phyloP scores from a whole-genome alignment of 345 rosid species.

The Hibiscus tridactylites region DNA sequence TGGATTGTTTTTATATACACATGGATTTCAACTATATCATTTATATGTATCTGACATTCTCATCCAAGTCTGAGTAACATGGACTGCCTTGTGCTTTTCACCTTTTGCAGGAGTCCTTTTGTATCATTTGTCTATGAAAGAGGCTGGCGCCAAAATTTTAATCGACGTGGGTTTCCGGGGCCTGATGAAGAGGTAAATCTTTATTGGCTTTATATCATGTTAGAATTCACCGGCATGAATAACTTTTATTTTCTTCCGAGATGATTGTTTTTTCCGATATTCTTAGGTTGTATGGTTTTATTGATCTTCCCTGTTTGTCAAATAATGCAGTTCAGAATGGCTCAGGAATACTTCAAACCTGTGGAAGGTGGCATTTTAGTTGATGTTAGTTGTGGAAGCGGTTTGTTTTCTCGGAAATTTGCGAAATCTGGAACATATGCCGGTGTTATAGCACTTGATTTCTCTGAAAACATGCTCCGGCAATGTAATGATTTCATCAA shows the following conservation, averaged over 20 bases:
- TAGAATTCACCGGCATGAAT: neutral
- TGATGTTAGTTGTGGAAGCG: conserved; percentile 95
- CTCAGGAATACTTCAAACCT: conserved; percentile 78
- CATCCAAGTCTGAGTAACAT: neutral
- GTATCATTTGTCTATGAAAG: conserved; percentile 69
- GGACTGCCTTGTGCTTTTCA: neutral
- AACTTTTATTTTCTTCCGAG: neutral
- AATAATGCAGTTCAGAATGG: conserved; percentile 77
- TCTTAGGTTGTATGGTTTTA: neutral
- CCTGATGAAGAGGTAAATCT: conserved; percentile 76
- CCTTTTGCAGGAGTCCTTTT: conserved; percentile 66
- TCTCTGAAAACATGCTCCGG: conserved; percentile 94
- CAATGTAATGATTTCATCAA: conserved; percentile 81
- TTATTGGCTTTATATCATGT: neutral
- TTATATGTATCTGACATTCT: neutral
- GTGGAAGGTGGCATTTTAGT: conserved; percentile 73
- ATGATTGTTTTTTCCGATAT: neutral
- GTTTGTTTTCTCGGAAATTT: conserved; percentile 82
- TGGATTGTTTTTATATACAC: neutral
- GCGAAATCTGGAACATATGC: conserved; percentile 66
- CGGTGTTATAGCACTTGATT: conserved; percentile 80
- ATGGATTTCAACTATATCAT: neutral
- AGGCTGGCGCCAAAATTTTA: conserved; percentile 90
- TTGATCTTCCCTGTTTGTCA: neutral
- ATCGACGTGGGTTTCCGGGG: conserved; percentile 83